A percentile compares a stretch with the other conserved stretches of the same genome.
Evolutionary conservation across 768 basidiomycete genomes (phyloP).

Genomic region (Tulasnella sp.): DNA sequence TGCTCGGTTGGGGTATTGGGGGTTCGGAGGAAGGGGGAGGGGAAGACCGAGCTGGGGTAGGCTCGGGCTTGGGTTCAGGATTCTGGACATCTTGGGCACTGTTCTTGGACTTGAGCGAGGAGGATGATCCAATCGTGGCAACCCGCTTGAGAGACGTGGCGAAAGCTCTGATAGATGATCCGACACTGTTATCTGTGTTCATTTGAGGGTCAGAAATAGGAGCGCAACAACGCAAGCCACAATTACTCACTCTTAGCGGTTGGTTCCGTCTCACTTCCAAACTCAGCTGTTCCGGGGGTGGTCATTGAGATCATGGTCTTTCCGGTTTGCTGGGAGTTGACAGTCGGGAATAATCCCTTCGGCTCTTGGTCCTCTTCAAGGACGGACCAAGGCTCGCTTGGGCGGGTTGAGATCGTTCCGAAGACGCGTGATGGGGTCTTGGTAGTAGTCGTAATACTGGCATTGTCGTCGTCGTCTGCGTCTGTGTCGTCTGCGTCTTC

Average conservation of each 20-base stretch:
- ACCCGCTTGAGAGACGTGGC: conserved; percentile 50
- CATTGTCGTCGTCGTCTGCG: conserved; percentile 28
- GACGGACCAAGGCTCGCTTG: conserved; percentile 77
- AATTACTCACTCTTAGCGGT: conserved; percentile 29
- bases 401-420: conserved; percentile 37
- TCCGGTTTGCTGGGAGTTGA: not conserved
- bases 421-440: not conserved
- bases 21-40: not conserved
- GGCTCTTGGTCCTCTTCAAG: conserved; percentile 57
- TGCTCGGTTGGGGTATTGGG: not conserved
- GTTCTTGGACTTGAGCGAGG: conserved; percentile 1
- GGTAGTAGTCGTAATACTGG: conserved; percentile 20
- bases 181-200: conserved; percentile 47
- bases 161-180: conserved; percentile 66
- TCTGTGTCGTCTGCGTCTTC: conserved; percentile 14
- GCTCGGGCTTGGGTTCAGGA: not conserved
- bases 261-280: conserved; percentile 47
- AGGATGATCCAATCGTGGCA: not conserved
- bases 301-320: not conserved
- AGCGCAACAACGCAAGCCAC: not conserved
- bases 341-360: conserved; percentile 2
- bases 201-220: conserved; percentile 15
- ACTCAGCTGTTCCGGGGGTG: conserved; percentile 44
- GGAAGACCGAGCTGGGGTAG: not conserved
- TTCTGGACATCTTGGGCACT: not conserved